phyloP scores from a whole-genome alignment of 148 eudicot species.

The Cornus kousa region DNA sequence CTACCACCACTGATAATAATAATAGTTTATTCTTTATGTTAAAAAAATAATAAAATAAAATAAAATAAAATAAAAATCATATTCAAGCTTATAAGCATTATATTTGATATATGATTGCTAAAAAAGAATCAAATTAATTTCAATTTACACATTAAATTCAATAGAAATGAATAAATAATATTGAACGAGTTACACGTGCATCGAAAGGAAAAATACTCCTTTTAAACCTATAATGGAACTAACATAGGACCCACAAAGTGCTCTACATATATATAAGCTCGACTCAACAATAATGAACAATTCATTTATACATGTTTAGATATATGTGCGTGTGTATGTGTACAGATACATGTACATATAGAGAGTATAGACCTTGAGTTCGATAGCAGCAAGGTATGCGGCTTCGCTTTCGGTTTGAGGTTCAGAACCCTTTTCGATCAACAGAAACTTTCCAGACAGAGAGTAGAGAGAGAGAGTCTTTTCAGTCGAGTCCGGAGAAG shows the following conservation, averaged over 20 bases:
- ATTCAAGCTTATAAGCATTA: neutral
- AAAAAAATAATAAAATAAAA: neutral
- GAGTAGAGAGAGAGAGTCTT: neutral
- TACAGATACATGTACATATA: neutral
- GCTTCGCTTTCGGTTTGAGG: slow-evolving; percentile 60
- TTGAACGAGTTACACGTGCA: neutral
- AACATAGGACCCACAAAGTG: neutral
- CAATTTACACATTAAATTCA: neutral
- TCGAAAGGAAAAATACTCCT: neutral
- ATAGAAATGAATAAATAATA: neutral
- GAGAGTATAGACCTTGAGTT: slow-evolving; percentile 62
- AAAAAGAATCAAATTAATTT: neutral
- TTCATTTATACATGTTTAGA: neutral
- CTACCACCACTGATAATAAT: no score
- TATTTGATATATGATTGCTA: neutral
- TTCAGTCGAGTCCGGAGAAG: no score
- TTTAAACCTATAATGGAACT: neutral
- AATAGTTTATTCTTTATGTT: neutral
- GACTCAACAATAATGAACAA: neutral
- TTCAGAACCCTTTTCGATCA: slow-evolving; percentile 66
- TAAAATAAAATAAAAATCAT: neutral
- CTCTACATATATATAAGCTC: neutral
- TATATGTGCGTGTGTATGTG: no score
- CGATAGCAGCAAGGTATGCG: slow-evolving; percentile 71
- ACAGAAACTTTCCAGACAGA: slow-evolving; percentile 25